Evolutionary conservation across 1,284 basidiomycete species (phyloP), one percentile per base, ranked within the genome.

Genomic region (Ceratobasidium papillatum): DNA sequence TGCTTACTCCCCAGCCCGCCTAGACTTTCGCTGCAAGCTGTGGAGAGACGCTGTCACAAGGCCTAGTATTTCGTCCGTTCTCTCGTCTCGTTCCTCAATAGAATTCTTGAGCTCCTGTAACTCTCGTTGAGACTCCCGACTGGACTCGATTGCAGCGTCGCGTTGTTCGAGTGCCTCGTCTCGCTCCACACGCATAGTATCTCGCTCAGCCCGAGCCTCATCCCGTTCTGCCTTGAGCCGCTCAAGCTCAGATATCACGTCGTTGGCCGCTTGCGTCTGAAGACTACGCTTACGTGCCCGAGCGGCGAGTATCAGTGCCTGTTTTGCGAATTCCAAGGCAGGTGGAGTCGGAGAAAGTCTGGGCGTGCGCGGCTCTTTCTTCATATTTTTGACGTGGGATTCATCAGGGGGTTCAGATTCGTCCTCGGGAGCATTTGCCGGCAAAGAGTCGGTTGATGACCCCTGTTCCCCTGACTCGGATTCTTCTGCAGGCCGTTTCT

Each of bases 31-130:
- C 34, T 45, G 63, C 32, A 71, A 45, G n/a, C 68, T 61, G 22
- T 71, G 68, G 8, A 71, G 41, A 30, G 68, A 71, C 38, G 68
- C 68, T 8, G 54, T 71, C 1, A 56, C 54, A 9, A 71, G 43
- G 14, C 54, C 27, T 14, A 71, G 19, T 12, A 71, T 17, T 14
- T 45, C 30, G 12, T 71, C 56, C 5, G 68, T 41, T 9, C 32
- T 71, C n/a, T 45, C 43, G 14, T 58, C 68, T 27, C 41, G 25
- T 14, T 59, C 68, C 22, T 71, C 43, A 22, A 61, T 43, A 2
- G 68, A 38, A 19, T 43, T 49, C 41, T 71, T 58, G 25, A 71
- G 41, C 27, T 47, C 25, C 25, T 61, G 25, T 7, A 71, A 25
- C 30, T 71, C 54, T 49, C 38, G 43, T 34, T 56, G 34, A 17